Evolutionary conservation across 352 stramenopile genomes (phyloP), one percentile per base, ranked within the genome.

Genomic region (Phytophthora aleatoria): DNA sequence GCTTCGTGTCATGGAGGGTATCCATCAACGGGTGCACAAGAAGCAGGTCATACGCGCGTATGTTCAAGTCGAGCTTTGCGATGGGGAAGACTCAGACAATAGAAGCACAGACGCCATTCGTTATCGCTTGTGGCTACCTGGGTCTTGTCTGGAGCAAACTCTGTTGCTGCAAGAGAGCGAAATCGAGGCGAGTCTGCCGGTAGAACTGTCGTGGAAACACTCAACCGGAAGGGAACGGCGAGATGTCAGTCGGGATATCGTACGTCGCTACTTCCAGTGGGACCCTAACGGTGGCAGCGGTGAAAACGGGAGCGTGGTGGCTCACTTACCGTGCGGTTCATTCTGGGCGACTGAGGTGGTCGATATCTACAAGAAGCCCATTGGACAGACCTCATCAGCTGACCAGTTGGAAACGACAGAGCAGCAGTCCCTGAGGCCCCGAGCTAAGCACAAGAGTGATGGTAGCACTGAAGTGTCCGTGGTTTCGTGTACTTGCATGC

Each of bases 1-100:
- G 13, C 55, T 93, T 16, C 79, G 60, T 12, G 71, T 84, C 16
- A 39, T 67, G 1, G 36, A 67, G 15, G 74, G 71, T 16, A 65
- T 66, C 3, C 69, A 88, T 9, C 83, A 91, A 12, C 11, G 27
- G 0, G 36, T 93, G 3, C 59, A 73, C 7, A 76, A 74, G 28
- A 68, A 74, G 3, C 50, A 69, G 6, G 65, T 88, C 5, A 35
- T 82, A 8, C 79, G 81, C 0, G 55, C 45, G 26, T 90, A 90
- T 49, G 56, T 90, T 6, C 83, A 93, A 61, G 79, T 83, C 7
- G 85, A 93, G 39, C 67, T 80, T 0, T 64, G 67, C 9, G 57
- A 65, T 8, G 26, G 51, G 6, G 47, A 69, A 45, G 41, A 61
- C 24, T 41, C 0, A 12, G 20, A 20, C 20, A 20, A 20, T 20